phyloP scores from a whole-genome alignment of 73 alveolate species.

The Tetrahymena thermophila region DNA sequence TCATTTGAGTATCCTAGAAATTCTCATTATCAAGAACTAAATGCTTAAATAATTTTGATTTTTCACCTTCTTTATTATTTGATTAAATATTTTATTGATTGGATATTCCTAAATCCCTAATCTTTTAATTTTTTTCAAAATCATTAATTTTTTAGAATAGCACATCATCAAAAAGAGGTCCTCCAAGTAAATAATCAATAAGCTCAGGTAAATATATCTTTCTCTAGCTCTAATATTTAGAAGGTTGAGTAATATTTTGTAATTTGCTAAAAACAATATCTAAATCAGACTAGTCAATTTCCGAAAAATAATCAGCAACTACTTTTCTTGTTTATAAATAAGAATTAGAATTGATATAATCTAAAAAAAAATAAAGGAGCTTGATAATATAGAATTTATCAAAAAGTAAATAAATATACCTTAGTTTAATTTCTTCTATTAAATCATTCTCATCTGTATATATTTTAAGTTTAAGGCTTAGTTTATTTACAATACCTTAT shows the following conservation, averaged over 20 bases:
- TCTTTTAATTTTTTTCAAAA: neutral
- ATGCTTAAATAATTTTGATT: neutral
- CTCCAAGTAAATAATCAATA: neutral
- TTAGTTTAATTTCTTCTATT: neutral
- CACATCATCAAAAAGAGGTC: neutral
- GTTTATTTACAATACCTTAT: neutral
- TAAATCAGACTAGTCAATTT: neutral
- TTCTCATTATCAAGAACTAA: neutral
- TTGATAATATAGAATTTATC: no score
- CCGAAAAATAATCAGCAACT: neutral
- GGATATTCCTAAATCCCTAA: neutral
- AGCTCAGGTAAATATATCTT: neutral
- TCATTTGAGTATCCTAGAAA: neutral
- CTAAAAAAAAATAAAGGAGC: neutral
- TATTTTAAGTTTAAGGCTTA: neutral
- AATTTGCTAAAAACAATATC: neutral
- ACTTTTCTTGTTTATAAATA: neutral
- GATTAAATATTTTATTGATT: neutral
- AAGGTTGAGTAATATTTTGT: neutral
- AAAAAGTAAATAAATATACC: neutral
- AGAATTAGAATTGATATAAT: neutral
- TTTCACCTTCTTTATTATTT: neutral
- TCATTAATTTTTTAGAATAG: neutral
- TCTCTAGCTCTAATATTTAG: neutral
- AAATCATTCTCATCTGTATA: neutral